Evolutionary conservation across 768 basidiomycete species (phyloP).

Genomic region (Rhodotorula taiwanensis): DNA sequence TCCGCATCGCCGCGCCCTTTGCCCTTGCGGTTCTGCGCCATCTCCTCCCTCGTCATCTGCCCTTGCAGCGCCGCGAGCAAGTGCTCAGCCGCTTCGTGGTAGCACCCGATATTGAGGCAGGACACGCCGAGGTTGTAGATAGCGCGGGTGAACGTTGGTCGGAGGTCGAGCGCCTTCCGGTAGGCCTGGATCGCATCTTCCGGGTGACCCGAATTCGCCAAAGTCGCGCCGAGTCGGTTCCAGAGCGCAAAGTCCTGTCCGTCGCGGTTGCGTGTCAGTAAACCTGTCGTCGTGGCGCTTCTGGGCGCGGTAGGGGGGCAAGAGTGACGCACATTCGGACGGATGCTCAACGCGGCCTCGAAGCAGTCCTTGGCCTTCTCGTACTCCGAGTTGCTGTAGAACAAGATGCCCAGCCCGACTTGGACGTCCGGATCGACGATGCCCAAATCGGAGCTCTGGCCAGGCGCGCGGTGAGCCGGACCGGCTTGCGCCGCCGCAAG

Average conservation of each 20-base stretch:
- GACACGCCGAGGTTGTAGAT: constrained; percentile 98
- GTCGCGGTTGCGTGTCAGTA: no score
- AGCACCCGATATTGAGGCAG: constrained; percentile 90
- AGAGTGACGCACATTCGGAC: constrained; percentile 58
- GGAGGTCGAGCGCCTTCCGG: constrained; percentile 75
- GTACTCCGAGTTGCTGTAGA: constrained; percentile 71
- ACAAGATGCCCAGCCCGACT: constrained; percentile 83
- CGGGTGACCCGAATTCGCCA: constrained; percentile 88
- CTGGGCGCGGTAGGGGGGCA: neutral
- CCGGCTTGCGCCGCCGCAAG: constrained; percentile 74
- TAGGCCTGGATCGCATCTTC: constrained; percentile 71
- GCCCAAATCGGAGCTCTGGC: constrained; percentile 11
- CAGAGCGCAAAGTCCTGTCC: constrained; percentile 80
- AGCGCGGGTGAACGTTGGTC: constrained; percentile 93
- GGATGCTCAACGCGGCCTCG: constrained; percentile 68
- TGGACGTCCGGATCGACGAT: constrained; percentile 74
- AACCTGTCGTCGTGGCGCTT: no score
- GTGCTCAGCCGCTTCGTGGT: constrained; percentile 94
- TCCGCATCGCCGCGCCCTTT: constrained; percentile 4
- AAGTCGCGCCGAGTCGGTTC: constrained; percentile 89
- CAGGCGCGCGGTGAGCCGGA: constrained; percentile 55
- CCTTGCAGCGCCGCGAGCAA: constrained; percentile 75
- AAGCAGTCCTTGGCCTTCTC: constrained; percentile 91
- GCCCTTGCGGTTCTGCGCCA: constrained; percentile 11
- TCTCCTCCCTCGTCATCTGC: constrained; percentile 48